Evolutionary conservation across 2,329 filamentous ascomycete species (phyloP), one percentile per base, ranked within the genome.

Genomic region (Immersiporthe knoxdaviesiana): DNA sequence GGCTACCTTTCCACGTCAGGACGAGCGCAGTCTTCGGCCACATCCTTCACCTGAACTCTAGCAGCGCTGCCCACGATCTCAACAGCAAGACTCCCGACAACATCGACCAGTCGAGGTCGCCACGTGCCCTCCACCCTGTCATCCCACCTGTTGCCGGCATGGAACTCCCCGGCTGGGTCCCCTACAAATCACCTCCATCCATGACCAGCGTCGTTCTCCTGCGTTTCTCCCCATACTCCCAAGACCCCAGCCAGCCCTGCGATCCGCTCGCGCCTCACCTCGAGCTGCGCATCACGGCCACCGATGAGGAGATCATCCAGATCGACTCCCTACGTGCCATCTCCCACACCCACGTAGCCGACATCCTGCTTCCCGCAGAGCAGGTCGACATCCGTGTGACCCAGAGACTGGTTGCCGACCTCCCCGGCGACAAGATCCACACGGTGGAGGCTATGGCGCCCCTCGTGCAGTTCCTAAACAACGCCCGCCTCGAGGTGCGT

Each of bases 301-400:
- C 62, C 5, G 76, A 82, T 14, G 72, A 75, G 50, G 75, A 79
- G 58, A 71, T 82, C 56, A 68, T 74, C 7, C 75, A 75, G 63
- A 74, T 76, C 24, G 76, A 72, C 72, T 78, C 76, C 30, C 75
- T 84, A 8, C 75, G 79, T 6, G 78, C 81, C 54, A 75, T 88
- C 16, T 75, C 77, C 47, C 73, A 78, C n/a, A 75, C 75, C 1
- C 77, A 77, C 66, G 70, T 75, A n/a, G 72, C 76, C 63, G 84
- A 88, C 72, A 74, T 85, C 4, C 75, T 87, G 47, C 78, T 86
- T 4, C 85, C 86, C 0, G 68, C 74, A 0, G 77, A 81, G 41
- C 78, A 77, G 62, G 81, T 88, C 63, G 86, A 88, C 72, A 74
- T 84, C 50, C 84, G 84, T 54, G 70, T 87, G 58, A 76, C 76